These are phyloP conservation scores for Umbellularia californica DNA, from an alignment of 164 flowering plant species.

Conservation along the genomic window DNA sequence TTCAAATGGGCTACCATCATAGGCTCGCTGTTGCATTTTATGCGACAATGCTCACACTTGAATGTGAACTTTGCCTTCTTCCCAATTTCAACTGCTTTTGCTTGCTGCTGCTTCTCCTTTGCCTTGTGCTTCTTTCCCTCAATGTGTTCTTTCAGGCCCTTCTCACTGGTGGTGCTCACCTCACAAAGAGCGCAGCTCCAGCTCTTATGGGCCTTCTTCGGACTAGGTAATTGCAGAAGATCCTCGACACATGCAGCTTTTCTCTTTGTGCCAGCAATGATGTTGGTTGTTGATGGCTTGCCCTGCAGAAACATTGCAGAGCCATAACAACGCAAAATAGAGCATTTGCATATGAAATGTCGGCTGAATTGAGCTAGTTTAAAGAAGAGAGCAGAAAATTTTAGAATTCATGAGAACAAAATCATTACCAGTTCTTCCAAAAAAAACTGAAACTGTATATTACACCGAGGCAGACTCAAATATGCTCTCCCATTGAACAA, in stretches of 20 bases:
- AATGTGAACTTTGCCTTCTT: neutral
- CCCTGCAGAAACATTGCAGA: neutral
- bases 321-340: too few species aligned
- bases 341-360: too few species aligned
- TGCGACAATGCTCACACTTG: neutral
- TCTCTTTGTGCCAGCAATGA: neutral
- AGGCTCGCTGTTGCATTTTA: neutral
- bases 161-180: constrained; percentile 2
- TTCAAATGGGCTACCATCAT: neutral
- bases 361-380: too few species aligned
- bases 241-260: neutral
- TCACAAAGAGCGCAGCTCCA: constrained; percentile 6
- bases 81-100: neutral
- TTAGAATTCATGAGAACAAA: too few species aligned
- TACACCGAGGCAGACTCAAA: too few species aligned
- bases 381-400: too few species aligned
- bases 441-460: too few species aligned
- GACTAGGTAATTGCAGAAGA: neutral
- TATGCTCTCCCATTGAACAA: too few species aligned
- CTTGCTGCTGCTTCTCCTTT: neutral
- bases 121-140: constrained; percentile 7
- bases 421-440: too few species aligned
- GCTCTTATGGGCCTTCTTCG: neutral
- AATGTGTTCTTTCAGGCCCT: neutral
- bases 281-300: neutral